These are phyloP conservation scores for Trichoderma pleuroti DNA, from an alignment of 2,329 filamentous ascomycete species.

Conservation along the genomic window DNA sequence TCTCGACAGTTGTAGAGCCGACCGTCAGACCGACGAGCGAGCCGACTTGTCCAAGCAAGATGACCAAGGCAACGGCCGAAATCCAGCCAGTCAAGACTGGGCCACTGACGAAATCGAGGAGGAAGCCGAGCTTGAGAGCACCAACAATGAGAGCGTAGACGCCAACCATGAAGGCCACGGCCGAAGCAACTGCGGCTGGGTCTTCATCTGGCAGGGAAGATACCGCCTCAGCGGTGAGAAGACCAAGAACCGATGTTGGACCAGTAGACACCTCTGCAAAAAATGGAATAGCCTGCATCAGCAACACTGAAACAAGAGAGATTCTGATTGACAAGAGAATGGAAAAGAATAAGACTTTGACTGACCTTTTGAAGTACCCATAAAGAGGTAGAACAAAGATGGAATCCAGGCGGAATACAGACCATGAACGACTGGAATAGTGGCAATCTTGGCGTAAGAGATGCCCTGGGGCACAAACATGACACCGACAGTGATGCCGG, in stretches of 20 bases:
- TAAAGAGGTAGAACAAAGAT: conserved; percentile 53
- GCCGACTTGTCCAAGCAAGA: conserved; percentile 61
- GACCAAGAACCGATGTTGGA: conserved; percentile 61
- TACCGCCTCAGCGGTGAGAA: conserved; percentile 60
- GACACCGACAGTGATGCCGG: conserved; percentile 57
- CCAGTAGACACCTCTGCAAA: conserved; percentile 56
- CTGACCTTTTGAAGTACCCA: conserved; percentile 59
- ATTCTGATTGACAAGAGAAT: not conserved
- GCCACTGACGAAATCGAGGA: conserved; percentile 63
- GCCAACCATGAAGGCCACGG: conserved; percentile 61
- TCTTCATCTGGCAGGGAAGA: conserved; percentile 49
- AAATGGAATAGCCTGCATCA: not conserved
- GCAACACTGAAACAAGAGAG: not conserved
- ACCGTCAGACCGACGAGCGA: conserved; percentile 56
- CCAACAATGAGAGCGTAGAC: conserved; percentile 58
- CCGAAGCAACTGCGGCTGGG: conserved; percentile 55
- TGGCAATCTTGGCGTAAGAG: conserved; percentile 61
- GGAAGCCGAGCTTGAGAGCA: conserved; percentile 59
- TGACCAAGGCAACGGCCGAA: conserved; percentile 62
- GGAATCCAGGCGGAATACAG: conserved; percentile 59
- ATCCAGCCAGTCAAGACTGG: conserved; percentile 64
- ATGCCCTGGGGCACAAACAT: conserved; percentile 60
- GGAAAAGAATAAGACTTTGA: not conserved
- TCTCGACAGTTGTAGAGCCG: conserved; percentile 50
- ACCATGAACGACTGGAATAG: conserved; percentile 58